Evolutionary conservation across 352 stramenopile species (phyloP), one percentile per base, ranked within the genome.

Genomic region (Phytophthora citrophthora): DNA sequence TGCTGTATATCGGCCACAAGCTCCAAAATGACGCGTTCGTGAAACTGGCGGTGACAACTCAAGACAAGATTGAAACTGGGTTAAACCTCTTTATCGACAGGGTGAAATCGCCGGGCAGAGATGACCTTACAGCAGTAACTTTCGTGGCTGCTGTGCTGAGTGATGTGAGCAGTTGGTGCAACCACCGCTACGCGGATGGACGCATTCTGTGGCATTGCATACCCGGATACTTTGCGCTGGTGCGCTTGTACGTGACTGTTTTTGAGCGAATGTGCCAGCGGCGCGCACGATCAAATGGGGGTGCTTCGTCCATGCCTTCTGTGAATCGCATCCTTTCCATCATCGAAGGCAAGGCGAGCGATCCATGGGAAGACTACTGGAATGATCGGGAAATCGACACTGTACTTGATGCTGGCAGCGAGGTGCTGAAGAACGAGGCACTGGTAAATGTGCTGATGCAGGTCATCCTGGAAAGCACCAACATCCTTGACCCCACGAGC

Each of bases 361-460:
- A 95, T 74, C 75, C 82, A 24, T 95, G 85, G 85, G 59, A 80
- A 45, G 70, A 88, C 16, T 95, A 95, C 67, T 95, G 87, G 83
- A 78, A 76, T 41, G 49, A 64, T 34, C 67, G 78, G n/a, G 80
- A 91, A 39, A 72, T 88, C 23, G 80, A 87, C 10, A 72, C 56
- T 3, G 69, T 91, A 7, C 60, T 89, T 15, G 85, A 91, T 51
- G 69, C 76, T 4, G 72, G 80, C 0, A 69, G 61, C 6, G 84
- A 91, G 13, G 61, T 94, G n/a, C 61, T 91, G 15, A 85, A 84
- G 54, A 93, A 95, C 63, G 64, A 87, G 18, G 67, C 54, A 3
- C 65, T 95, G 13, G 64, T 90, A 26, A 89, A 94, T 60, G 77
- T 90, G 20, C 75, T 95, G 5, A 84, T 95, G 44, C 81, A 93